Base-by-base conservation (phyloP, 192 early-diverging fungal species). In the Cetraspora pellucida region DNA sequence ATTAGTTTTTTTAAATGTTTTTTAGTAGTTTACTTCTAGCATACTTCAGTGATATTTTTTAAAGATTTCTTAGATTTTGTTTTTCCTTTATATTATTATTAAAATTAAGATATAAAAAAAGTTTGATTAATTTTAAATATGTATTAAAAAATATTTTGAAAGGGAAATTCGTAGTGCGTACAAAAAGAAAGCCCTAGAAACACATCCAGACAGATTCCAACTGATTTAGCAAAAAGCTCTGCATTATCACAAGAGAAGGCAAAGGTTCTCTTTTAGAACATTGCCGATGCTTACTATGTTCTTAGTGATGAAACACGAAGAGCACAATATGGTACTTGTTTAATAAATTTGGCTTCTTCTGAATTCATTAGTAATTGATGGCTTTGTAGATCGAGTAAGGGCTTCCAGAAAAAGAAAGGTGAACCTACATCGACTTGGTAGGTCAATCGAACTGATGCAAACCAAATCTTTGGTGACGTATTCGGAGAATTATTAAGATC, bases 401-500 rank as follows among this genome's bases (percentile, higher is more conserved):
- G 30, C 3, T 13, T 21, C 44, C 31, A 28, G 49, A 25, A 76
- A 52, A 19, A 66, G 9, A 67, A 73, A 13, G 25, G 49, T 21
- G 43, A 27, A n/a, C 21, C 68, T 9, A 80, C 74, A 60, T 54
- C 72, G 7, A 27, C 77, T n/a, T 50, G 72, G 16, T 60, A 67
- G 10, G 23, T 58, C 19, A 54, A 59, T 10, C 83, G 81, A 30
- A 81, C 90, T 0, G 84, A 94, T 77, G 84, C 95, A 2, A 80
- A 89, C 10, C 37, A 77, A 28, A 81, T 95, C 55, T 96, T 96
- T 82, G 90, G 90, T 23, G 83, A 87, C 28, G 92, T 93, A 50
- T 94, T 96, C 83, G 92, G 93, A 69, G 93, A 95, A 63, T 80
- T 96, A n/a, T 79, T 96, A 69, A 84, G 88, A 21, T 88, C 93